Evolutionary conservation across 257 asterid species (phyloP), one percentile per base, ranked within the genome.

Genomic region (Ballota nigra): DNA sequence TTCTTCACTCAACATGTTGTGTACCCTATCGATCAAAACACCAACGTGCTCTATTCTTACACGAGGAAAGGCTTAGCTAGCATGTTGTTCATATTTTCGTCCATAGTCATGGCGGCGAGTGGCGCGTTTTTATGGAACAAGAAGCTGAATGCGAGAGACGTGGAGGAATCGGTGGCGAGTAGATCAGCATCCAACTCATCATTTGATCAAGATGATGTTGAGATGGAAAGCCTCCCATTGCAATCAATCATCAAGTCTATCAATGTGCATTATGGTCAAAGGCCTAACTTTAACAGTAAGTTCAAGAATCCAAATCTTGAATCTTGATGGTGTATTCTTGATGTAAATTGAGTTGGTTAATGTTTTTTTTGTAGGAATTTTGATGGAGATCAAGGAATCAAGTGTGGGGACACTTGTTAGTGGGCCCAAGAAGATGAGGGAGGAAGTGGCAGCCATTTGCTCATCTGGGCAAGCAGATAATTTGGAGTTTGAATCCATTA

Each of bases 201-300:
- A 18, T 68, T 63, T 52, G 80, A 63, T 58, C 83, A 68, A 10
- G 83, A 67, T 20, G 91, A 82, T 28, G 63, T 75, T 56, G 99
- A 95, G 66, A 31, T 92, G 73, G 99, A 95, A 66, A 92, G 96
- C 86, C 83, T 89, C 45, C 98, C 98, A 3, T 70, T 83, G 56
- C 84, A 84, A 56, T 80, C 96, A 12, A 72, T 80, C 53, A 55
- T 72, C 76, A 77, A 84, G 71, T 82, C 94, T 26, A 76, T 75
- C 79, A 84, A 84, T 71, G 87, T 87, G 68, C 89, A 88, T 38
- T 92, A 88, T 79, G 98, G 94, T 63, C 83, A 47, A 20, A 86
- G 99, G 79, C 99, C 99, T 18, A 77, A 95, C 67, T 84, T 92
- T 75, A 75, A 86, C 82, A 81, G 99, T 95, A 86, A 86, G 92